phyloP scores from a whole-genome alignment of 176 grass and related monocot species.

The Aegilops sharonensis region DNA sequence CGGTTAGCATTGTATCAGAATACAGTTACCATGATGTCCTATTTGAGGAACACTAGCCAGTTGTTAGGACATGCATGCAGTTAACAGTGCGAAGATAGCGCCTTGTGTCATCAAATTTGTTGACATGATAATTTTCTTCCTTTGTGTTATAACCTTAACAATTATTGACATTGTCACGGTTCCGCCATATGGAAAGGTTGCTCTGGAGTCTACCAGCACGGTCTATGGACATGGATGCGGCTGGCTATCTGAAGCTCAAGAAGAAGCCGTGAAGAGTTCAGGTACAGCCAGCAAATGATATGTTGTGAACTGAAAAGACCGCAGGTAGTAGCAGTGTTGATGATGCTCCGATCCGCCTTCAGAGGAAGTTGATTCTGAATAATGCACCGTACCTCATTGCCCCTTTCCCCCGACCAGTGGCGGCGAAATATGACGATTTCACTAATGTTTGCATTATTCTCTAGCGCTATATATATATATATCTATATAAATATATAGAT shows the following conservation, averaged over 20 bases:
- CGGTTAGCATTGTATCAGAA: background rate
- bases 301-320: background rate
- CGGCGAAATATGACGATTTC: too few relatives aligned
- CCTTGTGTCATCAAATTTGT: background rate
- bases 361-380: background rate
- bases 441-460: too few relatives aligned
- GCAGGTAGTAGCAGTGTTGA: background rate
- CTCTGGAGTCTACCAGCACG: constrained; percentile 23
- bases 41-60: background rate
- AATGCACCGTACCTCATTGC: background rate
- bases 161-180: constrained; percentile 28
- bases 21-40: background rate
- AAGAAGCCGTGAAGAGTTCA: constrained; percentile 17
- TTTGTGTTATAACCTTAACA: background rate
- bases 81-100: background rate
- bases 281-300: background rate
- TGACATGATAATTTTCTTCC: background rate
- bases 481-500: too few relatives aligned
- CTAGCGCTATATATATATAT: too few relatives aligned
- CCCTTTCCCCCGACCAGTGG: too few relatives aligned
- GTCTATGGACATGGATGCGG: constrained; percentile 70
- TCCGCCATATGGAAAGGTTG: constrained; percentile 58
- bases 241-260: constrained; percentile 71
- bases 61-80: background rate
- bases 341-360: background rate